phyloP scores from a whole-genome alignment of 371 early-diverging fungal species.

The Ecytonucleospora hepatopenaei region DNA sequence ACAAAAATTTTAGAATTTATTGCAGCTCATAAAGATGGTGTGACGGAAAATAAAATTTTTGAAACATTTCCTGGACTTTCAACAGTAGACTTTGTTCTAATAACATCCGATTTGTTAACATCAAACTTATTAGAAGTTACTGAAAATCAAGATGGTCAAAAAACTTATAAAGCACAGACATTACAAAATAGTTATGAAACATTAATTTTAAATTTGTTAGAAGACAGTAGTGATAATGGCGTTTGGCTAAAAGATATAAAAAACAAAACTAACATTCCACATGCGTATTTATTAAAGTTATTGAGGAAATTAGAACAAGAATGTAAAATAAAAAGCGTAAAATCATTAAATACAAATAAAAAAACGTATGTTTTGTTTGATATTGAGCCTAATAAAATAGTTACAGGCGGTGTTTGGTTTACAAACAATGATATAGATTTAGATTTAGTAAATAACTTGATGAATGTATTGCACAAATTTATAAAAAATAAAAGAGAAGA shows the following conservation, averaged over 20 bases:
- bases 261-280: conserved; percentile 68
- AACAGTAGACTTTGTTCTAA: conserved; percentile 37
- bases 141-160: conserved; percentile 26
- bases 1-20: conserved; percentile 45
- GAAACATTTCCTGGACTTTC: conserved; percentile 34
- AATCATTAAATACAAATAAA: conserved; percentile 69
- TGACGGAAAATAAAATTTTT: conserved; percentile 44
- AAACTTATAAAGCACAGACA: conserved; percentile 27
- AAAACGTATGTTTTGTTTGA: conserved; percentile 83
- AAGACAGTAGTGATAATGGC: conserved; percentile 42
- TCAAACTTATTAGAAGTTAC: conserved; percentile 43
- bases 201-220: conserved; percentile 33
- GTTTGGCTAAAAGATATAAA: conserved; percentile 80
- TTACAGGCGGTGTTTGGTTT: conserved; percentile 91
- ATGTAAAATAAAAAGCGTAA: conserved; percentile 73
- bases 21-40: conserved; percentile 40
- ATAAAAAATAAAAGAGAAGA: conserved; percentile 63
- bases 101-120: conserved; percentile 36
- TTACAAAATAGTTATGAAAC: conserved; percentile 42
- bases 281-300: conserved; percentile 66
- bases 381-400: conserved; percentile 70
- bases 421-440: conserved; percentile 83
- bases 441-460: conserved; percentile 73
- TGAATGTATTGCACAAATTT: conserved; percentile 64
- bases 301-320: conserved; percentile 70